Percentiles rank a stretch among this genome's conserved stretches.
Evolutionary conservation across 768 basidiomycete species (phyloP).

Genomic region (Pholiota conissans): DNA sequence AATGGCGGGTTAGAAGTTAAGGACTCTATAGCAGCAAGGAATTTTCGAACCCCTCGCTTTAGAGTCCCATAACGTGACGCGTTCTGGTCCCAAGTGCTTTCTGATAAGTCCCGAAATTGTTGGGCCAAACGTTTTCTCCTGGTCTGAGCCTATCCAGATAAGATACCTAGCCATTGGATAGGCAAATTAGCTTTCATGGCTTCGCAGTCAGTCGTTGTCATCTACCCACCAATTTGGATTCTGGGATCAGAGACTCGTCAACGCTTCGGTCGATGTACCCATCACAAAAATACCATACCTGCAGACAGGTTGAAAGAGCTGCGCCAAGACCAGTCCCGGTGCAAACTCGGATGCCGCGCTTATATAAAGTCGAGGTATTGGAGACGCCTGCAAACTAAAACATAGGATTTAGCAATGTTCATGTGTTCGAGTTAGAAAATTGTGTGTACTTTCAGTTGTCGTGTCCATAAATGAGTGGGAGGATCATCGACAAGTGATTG

Average conservation of each 20-base stretch:
- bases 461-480: constrained; percentile 73
- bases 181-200: background rate
- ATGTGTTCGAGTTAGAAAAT: background rate
- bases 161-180: constrained; percentile 52
- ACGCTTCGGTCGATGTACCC: constrained; percentile 1
- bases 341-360: constrained; percentile 80
- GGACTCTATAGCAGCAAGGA: background rate
- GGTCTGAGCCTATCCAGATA: constrained; percentile 85
- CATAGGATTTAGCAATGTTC: background rate
- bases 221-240: constrained; percentile 46
- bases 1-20: background rate
- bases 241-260: constrained; percentile 24
- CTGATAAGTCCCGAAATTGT: constrained; percentile 75
- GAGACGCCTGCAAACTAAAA: constrained; percentile 77
- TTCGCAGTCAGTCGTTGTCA: background rate
- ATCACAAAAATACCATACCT: constrained; percentile 46
- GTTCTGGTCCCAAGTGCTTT: constrained; percentile 65
- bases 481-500: constrained; percentile 70
- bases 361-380: constrained; percentile 75
- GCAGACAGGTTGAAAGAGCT: constrained; percentile 76
- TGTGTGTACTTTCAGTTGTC: constrained; percentile 66
- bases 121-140: constrained; percentile 83
- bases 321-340: constrained; percentile 86
- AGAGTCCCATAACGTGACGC: constrained; percentile 78
- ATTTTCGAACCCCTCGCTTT: constrained; percentile 53